Evolutionary conservation across 352 stramenopile genomes (phyloP).

Genomic region (Globisporangium nodosum): DNA sequence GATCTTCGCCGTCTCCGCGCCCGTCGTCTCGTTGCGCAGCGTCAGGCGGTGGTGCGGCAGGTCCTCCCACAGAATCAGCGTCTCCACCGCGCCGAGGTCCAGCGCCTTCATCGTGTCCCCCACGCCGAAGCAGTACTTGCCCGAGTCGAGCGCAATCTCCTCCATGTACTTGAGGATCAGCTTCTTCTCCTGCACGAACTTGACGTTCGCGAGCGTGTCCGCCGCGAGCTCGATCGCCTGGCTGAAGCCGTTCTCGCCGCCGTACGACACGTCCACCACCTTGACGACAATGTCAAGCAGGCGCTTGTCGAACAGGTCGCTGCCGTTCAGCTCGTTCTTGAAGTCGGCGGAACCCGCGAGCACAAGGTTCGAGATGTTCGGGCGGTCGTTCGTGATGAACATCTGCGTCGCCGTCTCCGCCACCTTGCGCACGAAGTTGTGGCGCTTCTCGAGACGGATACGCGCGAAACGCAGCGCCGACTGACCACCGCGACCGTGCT

Average conservation of each 20-base stretch:
- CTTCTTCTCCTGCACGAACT: slow-evolving; percentile 99
- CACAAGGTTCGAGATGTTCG: slow-evolving; percentile 97
- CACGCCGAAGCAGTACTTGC: slow-evolving; percentile 99
- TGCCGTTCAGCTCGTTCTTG: slow-evolving; percentile 96
- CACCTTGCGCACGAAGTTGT: slow-evolving; percentile 99
- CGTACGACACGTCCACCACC: slow-evolving; percentile 99
- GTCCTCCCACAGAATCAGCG: slow-evolving; percentile 99
- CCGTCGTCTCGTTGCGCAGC: slow-evolving; percentile 92
- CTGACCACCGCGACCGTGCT: slow-evolving; percentile 98
- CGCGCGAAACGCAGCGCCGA: slow-evolving; percentile 99
- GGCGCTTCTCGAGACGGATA: slow-evolving; percentile 98
- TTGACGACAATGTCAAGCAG: slow-evolving; percentile 96
- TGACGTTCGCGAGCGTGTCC: slow-evolving; percentile 98
- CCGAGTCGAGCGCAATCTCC: slow-evolving; percentile 98
- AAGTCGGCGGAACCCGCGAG: slow-evolving; percentile 99
- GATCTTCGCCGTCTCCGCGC: slow-evolving; percentile 79
- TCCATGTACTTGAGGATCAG: slow-evolving; percentile 99
- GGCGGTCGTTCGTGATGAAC: slow-evolving; percentile 98
- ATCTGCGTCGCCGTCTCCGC: slow-evolving; percentile 97
- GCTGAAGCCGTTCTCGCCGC: slow-evolving; percentile 99
- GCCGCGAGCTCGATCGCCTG: slow-evolving; percentile 98
- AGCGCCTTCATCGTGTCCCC: slow-evolving; percentile 97
- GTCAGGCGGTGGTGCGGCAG: slow-evolving; percentile 93
- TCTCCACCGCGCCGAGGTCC: slow-evolving; percentile 98
- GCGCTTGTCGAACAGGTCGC: slow-evolving; percentile 97